A percentile compares a stretch with the other conserved stretches of the same genome.
These are phyloP conservation scores for Fragaria vesca DNA, from an alignment of 306 rosid species.

Conservation along the genomic window DNA sequence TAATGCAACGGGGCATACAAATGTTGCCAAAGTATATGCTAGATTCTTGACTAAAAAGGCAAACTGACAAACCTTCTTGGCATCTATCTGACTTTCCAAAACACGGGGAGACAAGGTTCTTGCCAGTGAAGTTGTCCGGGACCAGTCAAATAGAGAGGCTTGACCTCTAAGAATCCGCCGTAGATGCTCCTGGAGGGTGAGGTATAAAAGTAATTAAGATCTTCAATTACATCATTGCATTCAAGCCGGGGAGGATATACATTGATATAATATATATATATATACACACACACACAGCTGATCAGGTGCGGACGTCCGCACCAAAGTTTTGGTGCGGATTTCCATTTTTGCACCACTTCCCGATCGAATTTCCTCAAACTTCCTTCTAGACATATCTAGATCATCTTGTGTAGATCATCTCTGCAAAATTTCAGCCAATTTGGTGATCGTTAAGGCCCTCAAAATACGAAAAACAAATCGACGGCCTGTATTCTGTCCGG, in stretches of 20 bases:
- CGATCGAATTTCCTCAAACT: too few relatives aligned
- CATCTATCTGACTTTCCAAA: constrained; percentile 97
- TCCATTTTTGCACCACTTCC: too few relatives aligned
- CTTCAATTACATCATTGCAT: constrained; percentile 2
- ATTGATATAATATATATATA: background rate
- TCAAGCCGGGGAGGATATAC: background rate
- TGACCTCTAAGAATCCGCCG: constrained; percentile 97
- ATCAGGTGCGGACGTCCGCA: too few relatives aligned
- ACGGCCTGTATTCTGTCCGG: too few relatives aligned
- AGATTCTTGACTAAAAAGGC: constrained; percentile 23
- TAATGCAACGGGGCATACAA: background rate
- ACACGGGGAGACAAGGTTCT: constrained; percentile 95
- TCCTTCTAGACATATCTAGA: too few relatives aligned
- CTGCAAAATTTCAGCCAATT: too few relatives aligned
- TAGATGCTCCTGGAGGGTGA: constrained; percentile 75
- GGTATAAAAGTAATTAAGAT: constrained; percentile 18
- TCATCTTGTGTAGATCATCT: too few relatives aligned
- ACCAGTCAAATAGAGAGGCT: constrained; percentile 93
- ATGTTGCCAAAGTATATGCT: background rate
- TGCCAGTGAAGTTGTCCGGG: constrained; percentile 89
- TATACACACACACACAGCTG: too few relatives aligned
- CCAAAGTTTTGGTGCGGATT: too few relatives aligned
- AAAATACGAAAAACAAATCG: too few relatives aligned
- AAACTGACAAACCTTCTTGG: constrained; percentile 77
- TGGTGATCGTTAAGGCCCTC: too few relatives aligned